Evolutionary conservation across 179 eudicot species (phyloP).

Genomic region (Corrigiola litoralis): DNA sequence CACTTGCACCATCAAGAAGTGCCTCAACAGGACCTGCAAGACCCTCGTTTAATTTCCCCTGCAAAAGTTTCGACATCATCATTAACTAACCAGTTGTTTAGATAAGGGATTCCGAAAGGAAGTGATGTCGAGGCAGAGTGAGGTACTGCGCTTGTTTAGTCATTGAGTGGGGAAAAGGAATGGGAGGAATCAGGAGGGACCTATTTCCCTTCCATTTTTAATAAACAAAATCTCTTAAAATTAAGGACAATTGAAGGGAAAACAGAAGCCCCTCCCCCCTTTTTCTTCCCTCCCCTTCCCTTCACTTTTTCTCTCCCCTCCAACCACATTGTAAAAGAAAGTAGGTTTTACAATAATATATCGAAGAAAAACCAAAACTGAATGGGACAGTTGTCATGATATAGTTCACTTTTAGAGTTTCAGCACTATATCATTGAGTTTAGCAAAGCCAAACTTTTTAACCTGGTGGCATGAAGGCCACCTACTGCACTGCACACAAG

Average conservation of each 20-base stretch:
- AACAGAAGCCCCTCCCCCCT: not conserved
- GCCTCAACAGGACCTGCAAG: constrained; percentile 85
- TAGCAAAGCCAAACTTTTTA: too few species aligned
- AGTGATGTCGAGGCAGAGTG: too few species aligned
- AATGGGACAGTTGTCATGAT: too few species aligned
- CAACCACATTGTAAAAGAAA: not conserved
- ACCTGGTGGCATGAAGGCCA: too few species aligned
- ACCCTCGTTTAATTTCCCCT: constrained; percentile 68
- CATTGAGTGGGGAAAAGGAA: too few species aligned
- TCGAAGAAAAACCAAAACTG: too few species aligned
- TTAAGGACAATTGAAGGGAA: not conserved
- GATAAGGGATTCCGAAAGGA: too few species aligned
- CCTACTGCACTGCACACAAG: too few species aligned
- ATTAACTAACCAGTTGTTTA: not conserved
- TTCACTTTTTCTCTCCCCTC: not conserved
- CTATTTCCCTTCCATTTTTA: not conserved
- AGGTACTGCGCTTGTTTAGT: too few species aligned
- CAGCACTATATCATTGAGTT: too few species aligned
- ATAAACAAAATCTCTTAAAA: not conserved
- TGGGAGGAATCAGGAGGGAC: not conserved
- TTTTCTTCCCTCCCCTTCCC: not conserved
- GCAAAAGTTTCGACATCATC: constrained; percentile 16
- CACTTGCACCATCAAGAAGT: constrained; percentile 77
- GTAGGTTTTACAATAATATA: too few species aligned
- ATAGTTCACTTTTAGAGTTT: too few species aligned